A percentile compares a stretch with the other conserved stretches of the same genome.
Evolutionary conservation across 441 rosid genomes (phyloP).

Genomic region (Corymbia calophylla): DNA sequence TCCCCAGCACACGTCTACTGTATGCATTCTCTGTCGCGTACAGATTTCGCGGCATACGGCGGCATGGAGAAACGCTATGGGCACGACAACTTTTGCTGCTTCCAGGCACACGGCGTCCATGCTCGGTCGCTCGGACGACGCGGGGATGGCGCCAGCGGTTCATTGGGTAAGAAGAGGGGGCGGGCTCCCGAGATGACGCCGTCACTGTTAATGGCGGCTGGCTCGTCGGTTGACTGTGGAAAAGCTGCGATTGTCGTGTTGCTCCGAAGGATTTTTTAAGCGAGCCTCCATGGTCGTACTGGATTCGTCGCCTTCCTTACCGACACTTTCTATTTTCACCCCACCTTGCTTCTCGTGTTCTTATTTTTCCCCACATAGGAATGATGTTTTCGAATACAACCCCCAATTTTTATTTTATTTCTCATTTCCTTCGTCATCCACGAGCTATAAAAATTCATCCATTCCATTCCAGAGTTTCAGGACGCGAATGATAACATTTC

Average conservation of each 20-base stretch:
- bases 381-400: neutral
- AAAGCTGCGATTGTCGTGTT: neutral
- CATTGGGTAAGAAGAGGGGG: neutral
- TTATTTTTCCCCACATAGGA: neutral
- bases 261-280: neutral
- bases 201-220: neutral
- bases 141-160: neutral
- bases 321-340: neutral
- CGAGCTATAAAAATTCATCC: neutral
- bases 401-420: neutral
- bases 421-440: neutral
- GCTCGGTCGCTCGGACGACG: neutral
- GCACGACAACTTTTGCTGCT: neutral
- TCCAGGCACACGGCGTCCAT: neutral
- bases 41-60: neutral
- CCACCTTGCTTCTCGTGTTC: neutral
- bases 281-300: neutral
- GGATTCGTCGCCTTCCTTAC: neutral
- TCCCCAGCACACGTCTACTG: neutral
- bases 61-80: neutral
- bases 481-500: too few relatives aligned
- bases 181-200: neutral
- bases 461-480: neutral
- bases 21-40: neutral
- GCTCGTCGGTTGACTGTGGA: neutral